A percentile compares a stretch with the other conserved stretches of the same genome.
Evolutionary conservation across 164 flowering plant species (phyloP).

Genomic region (Buxus sempervirens): DNA sequence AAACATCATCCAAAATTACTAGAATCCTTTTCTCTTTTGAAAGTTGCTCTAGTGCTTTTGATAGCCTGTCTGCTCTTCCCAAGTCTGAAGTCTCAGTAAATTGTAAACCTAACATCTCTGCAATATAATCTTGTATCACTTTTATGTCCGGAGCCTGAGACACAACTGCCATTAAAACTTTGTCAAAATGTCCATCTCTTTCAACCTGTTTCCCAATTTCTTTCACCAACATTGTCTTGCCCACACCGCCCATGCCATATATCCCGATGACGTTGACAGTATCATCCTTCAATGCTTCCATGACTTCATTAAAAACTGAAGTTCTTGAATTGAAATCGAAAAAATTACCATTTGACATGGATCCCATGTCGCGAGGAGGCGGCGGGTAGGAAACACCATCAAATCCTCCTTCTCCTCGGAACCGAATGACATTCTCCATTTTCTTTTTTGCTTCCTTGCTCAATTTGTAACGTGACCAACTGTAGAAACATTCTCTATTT

Average conservation of each 20-base stretch:
- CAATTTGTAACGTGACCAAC: too few relatives aligned
- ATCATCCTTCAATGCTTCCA: constrained; percentile 1
- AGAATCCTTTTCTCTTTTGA: not conserved
- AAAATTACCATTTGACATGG: not conserved
- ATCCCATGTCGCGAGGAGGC: not conserved
- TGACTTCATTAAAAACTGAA: not conserved
- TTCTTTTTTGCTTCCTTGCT: too few relatives aligned
- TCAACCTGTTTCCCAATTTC: too few relatives aligned
- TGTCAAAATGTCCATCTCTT: too few relatives aligned
- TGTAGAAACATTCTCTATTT: constrained; percentile 10
- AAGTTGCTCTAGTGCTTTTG: not conserved
- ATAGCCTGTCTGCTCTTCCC: not conserved
- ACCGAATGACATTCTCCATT: too few relatives aligned
- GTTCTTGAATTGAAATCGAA: constrained; percentile 1
- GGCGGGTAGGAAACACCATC: not conserved
- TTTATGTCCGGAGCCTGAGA: not conserved
- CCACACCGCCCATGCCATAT: too few relatives aligned
- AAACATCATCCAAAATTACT: not conserved
- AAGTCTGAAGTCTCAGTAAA: not conserved
- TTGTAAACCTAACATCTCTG: constrained; percentile 5
- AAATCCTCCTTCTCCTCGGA: not conserved
- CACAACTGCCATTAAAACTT: constrained; percentile 8
- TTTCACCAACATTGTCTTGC: too few relatives aligned
- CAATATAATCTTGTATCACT: constrained; percentile 9
- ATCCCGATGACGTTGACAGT: constrained; percentile 3